These are phyloP conservation scores for Apiospora rasikravindrae DNA, from an alignment of 2,329 filamentous ascomycete species.

Conservation along the genomic window DNA sequence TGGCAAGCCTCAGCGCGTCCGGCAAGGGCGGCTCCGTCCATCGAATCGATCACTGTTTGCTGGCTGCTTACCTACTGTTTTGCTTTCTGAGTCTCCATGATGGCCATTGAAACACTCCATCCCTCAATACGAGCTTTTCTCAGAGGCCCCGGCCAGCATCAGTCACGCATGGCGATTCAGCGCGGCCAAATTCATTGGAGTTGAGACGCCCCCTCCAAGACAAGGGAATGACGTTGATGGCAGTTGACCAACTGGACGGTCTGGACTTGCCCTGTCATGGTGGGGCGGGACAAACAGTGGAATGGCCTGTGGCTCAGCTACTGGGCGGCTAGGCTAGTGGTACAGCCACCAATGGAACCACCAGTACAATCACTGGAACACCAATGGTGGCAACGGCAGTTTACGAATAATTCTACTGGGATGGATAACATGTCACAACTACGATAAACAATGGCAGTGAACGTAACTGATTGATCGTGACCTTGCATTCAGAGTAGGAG, in stretches of 20 bases:
- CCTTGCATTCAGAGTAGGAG: slow-evolving; percentile 10
- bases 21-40: background rate
- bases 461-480: slow-evolving; percentile 13
- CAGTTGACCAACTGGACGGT: background rate
- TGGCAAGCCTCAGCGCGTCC: slow-evolving; percentile 18
- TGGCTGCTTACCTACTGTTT: background rate
- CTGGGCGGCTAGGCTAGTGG: background rate
- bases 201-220: slow-evolving; percentile 2
- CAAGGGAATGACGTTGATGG: slow-evolving; percentile 2
- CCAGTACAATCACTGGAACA: background rate
- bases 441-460: background rate
- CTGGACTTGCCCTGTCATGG: background rate
- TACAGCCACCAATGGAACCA: background rate
- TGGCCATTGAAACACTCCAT: background rate
- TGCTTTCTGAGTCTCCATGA: background rate
- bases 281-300: background rate
- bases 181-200: background rate
- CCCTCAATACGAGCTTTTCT: background rate
- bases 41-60: background rate
- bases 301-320: slow-evolving; percentile 1
- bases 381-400: background rate
- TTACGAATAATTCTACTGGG: background rate
- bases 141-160: background rate
- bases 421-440: background rate
- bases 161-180: background rate